Evolutionary conservation across 192 early-diverging fungal species (phyloP).

Genomic region (Geranomyces michiganensis): DNA sequence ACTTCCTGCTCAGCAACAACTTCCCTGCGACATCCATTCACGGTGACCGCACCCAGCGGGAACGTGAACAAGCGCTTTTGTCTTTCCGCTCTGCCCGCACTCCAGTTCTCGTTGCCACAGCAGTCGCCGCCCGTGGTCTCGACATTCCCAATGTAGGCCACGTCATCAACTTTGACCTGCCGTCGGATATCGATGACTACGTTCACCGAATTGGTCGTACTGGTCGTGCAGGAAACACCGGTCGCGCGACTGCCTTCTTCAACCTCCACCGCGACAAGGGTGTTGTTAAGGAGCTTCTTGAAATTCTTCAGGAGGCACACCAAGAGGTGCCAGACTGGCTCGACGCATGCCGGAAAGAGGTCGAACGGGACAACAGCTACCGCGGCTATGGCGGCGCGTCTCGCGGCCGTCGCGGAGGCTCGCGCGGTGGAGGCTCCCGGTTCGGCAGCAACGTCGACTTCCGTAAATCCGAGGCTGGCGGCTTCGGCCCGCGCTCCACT

Average conservation of each 20-base stretch:
- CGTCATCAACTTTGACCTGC: slow-evolving; percentile 86
- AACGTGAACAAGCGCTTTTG: slow-evolving; percentile 89
- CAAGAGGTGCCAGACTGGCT: slow-evolving; percentile 90
- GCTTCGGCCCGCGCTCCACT: neutral
- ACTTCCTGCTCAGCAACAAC: slow-evolving; percentile 71
- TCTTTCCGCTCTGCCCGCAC: slow-evolving; percentile 79
- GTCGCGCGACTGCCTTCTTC: slow-evolving; percentile 93
- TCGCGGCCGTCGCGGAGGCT: slow-evolving; percentile 38
- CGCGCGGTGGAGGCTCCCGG: slow-evolving; percentile 7
- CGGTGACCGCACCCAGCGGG: slow-evolving; percentile 93
- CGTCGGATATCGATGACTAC: slow-evolving; percentile 85
- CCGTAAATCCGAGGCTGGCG: slow-evolving; percentile 17
- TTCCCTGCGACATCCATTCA: slow-evolving; percentile 97
- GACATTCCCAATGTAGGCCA: slow-evolving; percentile 88
- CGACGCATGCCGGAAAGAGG: slow-evolving; percentile 46
- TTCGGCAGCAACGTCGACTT: slow-evolving; percentile 28
- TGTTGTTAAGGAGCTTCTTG: slow-evolving; percentile 82
- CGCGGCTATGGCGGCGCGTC: slow-evolving; percentile 53
- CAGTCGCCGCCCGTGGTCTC: slow-evolving; percentile 94
- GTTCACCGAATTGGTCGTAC: slow-evolving; percentile 99
- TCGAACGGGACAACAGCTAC: slow-evolving; percentile 52
- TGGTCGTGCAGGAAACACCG: slow-evolving; percentile 92
- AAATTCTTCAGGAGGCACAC: slow-evolving; percentile 89
- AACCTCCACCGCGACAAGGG: slow-evolving; percentile 80
- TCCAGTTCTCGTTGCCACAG: slow-evolving; percentile 92